Base-by-base conservation (phyloP, 495 filamentous ascomycete species). In the Letharia columbiana region DNA sequence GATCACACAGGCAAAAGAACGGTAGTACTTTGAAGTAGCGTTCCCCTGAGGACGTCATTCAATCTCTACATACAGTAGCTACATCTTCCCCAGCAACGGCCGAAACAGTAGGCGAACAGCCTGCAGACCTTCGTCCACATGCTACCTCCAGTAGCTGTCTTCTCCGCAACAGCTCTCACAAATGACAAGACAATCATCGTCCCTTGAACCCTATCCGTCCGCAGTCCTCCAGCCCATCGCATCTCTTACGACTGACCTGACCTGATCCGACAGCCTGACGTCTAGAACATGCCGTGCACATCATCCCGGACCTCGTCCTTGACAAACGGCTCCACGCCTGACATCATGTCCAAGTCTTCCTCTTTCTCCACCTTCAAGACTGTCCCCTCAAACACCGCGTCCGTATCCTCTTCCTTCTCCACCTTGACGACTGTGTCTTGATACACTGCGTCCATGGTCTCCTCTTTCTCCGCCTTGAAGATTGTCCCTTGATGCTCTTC, bases 401-500 rank as follows among this genome's bases (percentile, higher is more conserved):
- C 23, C 23, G 1, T 28, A 28, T 28, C 23, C 23, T 28, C 23
- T 28, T 28, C 23, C 23, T 28, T 28, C 23, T 28, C 23, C 23
- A 28, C 23, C 23, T 28, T 28, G 23, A 28, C 23, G 23, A 28
- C 23, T 28, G 23, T 28, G 23, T 28, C 23, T 28, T 28, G 23
- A 28, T 28, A 28, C 23, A 28, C 23, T 28, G 45, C 28, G 10
- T 61, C 39, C 59, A 61, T 20, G 6, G 42, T 13, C 13, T 41
- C 42, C 59, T 61, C 39, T 33, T 61, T 61, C 45, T 63, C 45
- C 18, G 31, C 37, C 28, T 52, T 63, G 28, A 63, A 47, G 37
- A 18, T 18, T 9, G 58, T 18, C 35, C 45, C 59, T 63, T 66
- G 33, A 13, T 65, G 40, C 20, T 60, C 67, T 7, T 70, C 60